Evolutionary conservation across 768 basidiomycete species (phyloP), one percentile per base, ranked within the genome.

Genomic region (Artomyces pyxidatus): DNA sequence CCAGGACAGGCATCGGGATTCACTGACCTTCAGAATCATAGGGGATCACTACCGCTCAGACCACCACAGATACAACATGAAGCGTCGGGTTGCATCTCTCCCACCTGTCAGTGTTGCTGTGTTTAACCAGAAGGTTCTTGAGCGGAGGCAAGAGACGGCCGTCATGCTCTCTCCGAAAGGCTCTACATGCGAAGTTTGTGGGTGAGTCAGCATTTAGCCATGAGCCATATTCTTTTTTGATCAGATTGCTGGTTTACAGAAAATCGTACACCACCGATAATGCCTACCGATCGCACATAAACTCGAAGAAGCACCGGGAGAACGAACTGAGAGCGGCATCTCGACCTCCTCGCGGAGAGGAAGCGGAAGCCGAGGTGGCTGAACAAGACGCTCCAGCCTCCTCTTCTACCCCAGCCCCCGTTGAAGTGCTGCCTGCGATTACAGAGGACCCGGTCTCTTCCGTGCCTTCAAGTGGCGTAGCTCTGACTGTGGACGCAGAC

Each of bases 41-140:
- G 88, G 95, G 51, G 68, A 71, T 0, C 96, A 99, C 63, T 97
- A 95, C 66, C 80, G 82, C 54, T 89, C 90, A 22, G 96, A 99
- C 66, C 87, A 88, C 65, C 96, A 99, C 70, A 75, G 93, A 46
- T 99, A 99, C 69, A 99, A 99, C 63, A 91, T 97, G 83, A 95
- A 95, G 73, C 86, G 94, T 55, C 82, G 92, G 25, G 88, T 98
- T 16, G 94, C 95, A 2, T 80, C 77, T 5, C 76, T 99, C 2
- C 86, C 90, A 8, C 93, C 95, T 2, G 81, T 99, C 59, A 83
- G 80, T 50, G 77, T 75, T 0, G 67, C 74, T 6, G 58, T 83
- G 1, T 99, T 97, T 69, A 85, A 93, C 58, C 79, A 90, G 60
- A 98, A 97, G 61, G 85, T 96, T 11, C 63, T 85, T 25, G 88